A percentile compares a stretch with the other conserved stretches of the same genome.
Evolutionary conservation across 2,329 filamentous ascomycete genomes (phyloP).

Genomic region (Pleoardoris graminearum): DNA sequence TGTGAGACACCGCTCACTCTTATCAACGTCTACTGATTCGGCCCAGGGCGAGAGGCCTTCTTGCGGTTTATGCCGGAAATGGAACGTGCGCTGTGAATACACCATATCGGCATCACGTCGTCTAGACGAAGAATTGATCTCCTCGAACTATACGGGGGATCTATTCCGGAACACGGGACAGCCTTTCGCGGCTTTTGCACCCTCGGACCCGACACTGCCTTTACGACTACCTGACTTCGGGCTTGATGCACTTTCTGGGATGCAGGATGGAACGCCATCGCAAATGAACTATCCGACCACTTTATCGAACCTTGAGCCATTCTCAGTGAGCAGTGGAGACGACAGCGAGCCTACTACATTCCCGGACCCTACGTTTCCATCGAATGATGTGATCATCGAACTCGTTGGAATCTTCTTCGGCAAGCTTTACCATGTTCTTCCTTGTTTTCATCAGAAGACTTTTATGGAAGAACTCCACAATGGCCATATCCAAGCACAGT

Average conservation of each 20-base stretch:
- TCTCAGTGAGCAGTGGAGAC: neutral
- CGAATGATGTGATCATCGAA: slow-evolving; percentile 19
- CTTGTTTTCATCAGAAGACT: slow-evolving; percentile 33
- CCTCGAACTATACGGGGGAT: neutral
- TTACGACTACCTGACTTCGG: slow-evolving; percentile 15
- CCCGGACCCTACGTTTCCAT: slow-evolving; percentile 18
- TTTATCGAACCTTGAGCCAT: slow-evolving; percentile 1
- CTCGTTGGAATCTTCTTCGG: slow-evolving; percentile 33
- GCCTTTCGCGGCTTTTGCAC: slow-evolving; percentile 5
- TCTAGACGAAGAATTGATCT: neutral
- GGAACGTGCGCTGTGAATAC: slow-evolving; percentile 31
- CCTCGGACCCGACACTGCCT: neutral
- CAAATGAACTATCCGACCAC: slow-evolving; percentile 9
- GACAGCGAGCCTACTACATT: slow-evolving; percentile 14
- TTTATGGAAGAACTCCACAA: slow-evolving; percentile 21
- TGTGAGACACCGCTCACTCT: slow-evolving; percentile 16
- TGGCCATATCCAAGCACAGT: slow-evolving; percentile 20
- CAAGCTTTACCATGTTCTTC: slow-evolving; percentile 25
- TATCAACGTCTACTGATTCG: neutral
- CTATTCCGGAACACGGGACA: neutral
- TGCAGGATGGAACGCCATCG: neutral
- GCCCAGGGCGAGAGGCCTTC: slow-evolving; percentile 27
- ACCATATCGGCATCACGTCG: neutral
- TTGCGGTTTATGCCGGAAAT: slow-evolving; percentile 31
- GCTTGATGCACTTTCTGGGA: slow-evolving; percentile 12